Evolutionary conservation across 148 eudicot species (phyloP).

Genomic region (Chenopodium suecicum): DNA sequence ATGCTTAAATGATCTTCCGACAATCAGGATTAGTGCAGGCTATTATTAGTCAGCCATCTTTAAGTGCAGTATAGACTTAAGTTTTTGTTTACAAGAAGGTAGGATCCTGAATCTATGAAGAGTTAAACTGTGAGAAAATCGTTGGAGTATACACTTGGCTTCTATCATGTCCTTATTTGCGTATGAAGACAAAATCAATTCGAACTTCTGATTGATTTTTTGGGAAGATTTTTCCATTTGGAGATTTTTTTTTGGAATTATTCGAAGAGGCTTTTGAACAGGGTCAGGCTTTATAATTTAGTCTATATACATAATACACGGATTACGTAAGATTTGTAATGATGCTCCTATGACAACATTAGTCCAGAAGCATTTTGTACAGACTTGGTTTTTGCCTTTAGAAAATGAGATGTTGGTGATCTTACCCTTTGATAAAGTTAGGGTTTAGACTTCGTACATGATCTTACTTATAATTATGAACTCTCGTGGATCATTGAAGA

Average conservation of each 20-base stretch:
- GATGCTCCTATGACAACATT: background rate
- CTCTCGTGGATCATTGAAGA: too few species aligned
- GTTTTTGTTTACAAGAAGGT: background rate
- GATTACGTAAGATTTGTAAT: background rate
- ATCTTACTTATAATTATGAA: too few species aligned
- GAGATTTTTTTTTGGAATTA: background rate
- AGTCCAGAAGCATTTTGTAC: background rate
- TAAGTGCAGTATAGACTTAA: background rate
- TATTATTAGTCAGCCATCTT: background rate
- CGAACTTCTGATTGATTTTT: background rate
- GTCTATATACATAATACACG: background rate
- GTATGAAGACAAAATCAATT: too few species aligned
- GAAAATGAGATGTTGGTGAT: background rate
- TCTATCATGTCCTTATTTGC: background rate
- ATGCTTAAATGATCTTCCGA: background rate
- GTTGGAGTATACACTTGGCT: background rate
- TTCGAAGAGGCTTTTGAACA: background rate
- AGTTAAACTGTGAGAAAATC: background rate
- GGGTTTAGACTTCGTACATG: too few species aligned
- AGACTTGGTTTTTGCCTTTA: background rate
- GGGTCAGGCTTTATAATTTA: background rate
- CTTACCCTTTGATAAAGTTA: background rate
- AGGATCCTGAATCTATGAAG: background rate
- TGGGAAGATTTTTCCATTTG: background rate
- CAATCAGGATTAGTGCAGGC: background rate